phyloP scores from a whole-genome alignment of 2,329 filamentous ascomycete species.

The Lachnum nothofagi region DNA sequence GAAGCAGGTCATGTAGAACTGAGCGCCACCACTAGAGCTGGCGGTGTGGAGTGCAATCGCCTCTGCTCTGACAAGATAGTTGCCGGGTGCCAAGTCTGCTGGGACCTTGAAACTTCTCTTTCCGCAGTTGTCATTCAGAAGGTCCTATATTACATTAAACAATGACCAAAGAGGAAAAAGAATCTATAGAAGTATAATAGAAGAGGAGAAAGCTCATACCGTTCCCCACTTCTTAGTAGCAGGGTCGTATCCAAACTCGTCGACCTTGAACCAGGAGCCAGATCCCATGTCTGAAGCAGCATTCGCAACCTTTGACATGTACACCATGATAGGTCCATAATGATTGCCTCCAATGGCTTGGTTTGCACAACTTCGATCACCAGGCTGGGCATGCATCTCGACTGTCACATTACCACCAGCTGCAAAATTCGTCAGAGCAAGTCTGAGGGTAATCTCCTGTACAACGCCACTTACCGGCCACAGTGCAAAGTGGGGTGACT shows the following conservation, averaged over 20 bases:
- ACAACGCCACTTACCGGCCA: constrained; percentile 7
- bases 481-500: constrained; percentile 32
- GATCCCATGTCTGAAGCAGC: constrained; percentile 41
- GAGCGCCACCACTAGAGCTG: constrained; percentile 33
- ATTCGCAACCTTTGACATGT: constrained; percentile 46
- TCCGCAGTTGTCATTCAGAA: constrained; percentile 37
- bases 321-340: constrained; percentile 49
- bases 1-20: constrained; percentile 37
- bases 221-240: constrained; percentile 11
- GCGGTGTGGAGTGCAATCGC: constrained; percentile 51
- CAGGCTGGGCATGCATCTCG: constrained; percentile 53
- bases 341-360: constrained; percentile 52
- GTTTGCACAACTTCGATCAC: constrained; percentile 41
- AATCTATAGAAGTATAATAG: neutral
- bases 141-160: constrained; percentile 3
- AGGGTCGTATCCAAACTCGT: constrained; percentile 8
- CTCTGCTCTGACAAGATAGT: constrained; percentile 53
- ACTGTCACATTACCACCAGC: constrained; percentile 45
- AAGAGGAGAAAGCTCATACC: neutral
- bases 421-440: neutral
- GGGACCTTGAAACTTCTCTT: constrained; percentile 48
- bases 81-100: constrained; percentile 45
- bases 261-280: constrained; percentile 49
- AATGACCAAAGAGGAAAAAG: neutral
- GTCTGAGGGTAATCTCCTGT: neutral